Evolutionary conservation across 2,329 filamentous ascomycete genomes (phyloP).

Genomic region (Coniochaeta prunicola): DNA sequence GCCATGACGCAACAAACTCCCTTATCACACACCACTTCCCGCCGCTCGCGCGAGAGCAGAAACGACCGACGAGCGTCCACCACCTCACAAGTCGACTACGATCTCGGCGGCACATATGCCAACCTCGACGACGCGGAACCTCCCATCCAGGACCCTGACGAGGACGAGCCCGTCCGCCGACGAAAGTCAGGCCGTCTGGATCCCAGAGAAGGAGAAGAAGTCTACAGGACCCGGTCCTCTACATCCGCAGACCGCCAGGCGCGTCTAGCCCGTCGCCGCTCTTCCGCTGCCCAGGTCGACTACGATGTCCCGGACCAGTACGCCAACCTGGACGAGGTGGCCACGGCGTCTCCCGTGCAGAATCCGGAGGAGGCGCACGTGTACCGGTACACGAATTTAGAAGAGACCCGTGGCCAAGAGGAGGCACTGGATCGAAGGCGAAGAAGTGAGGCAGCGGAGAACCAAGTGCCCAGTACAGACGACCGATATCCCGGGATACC

Average conservation of each 20-base stretch:
- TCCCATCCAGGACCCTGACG: conserved; percentile 8
- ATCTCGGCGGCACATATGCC: conserved; percentile 15
- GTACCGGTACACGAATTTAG: conserved; percentile 30
- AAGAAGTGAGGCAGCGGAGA: neutral
- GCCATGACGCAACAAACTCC: neutral
- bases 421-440: conserved; percentile 12
- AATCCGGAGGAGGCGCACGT: conserved; percentile 28
- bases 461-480: neutral
- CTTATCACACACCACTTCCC: neutral
- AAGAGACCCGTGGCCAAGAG: conserved; percentile 25
- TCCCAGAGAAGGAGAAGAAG: neutral
- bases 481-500: neutral
- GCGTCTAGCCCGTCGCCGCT: neutral
- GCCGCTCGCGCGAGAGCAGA: neutral
- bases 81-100: conserved; percentile 14
- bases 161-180: neutral
- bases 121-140: conserved; percentile 15
- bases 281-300: conserved; percentile 10
- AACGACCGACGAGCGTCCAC: neutral
- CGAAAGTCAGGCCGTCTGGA: neutral
- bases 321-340: conserved; percentile 33
- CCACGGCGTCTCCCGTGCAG: conserved; percentile 32
- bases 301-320: conserved; percentile 31
- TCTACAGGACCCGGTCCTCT: neutral
- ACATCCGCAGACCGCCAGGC: neutral